A percentile compares a stretch with the other conserved stretches of the same genome.
phyloP scores from a whole-genome alignment of 2,329 filamentous ascomycete genomes.

The Fusarium sp. region DNA sequence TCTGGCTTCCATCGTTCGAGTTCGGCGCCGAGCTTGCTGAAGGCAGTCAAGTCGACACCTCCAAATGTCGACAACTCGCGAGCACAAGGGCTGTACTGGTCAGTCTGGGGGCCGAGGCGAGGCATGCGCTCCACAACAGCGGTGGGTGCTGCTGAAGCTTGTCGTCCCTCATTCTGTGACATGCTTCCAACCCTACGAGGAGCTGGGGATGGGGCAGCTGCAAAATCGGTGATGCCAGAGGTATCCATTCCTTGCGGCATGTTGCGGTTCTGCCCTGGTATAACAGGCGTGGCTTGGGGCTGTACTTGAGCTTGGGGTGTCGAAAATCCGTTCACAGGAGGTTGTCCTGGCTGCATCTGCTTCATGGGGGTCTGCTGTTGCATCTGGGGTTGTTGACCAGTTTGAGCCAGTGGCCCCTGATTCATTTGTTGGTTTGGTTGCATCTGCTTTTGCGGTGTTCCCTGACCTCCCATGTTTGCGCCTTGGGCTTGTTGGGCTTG shows the following conservation, averaged over 20 bases:
- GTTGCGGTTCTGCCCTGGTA: constrained; percentile 58
- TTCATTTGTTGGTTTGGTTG: constrained; percentile 46
- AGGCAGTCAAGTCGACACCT: constrained; percentile 75
- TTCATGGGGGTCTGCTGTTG: constrained; percentile 54
- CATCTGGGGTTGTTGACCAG: constrained; percentile 41
- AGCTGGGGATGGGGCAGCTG: constrained; percentile 58
- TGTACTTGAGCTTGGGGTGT: constrained; percentile 48
- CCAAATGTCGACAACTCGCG: constrained; percentile 72
- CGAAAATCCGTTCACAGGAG: constrained; percentile 52
- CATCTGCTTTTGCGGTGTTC: constrained; percentile 51
- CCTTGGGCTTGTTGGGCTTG: constrained; percentile 52
- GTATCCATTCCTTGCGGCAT: constrained; percentile 64
- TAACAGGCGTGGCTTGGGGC: constrained; percentile 33
- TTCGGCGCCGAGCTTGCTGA: constrained; percentile 73
- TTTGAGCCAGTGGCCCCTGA: constrained; percentile 53
- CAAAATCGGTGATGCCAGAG: constrained; percentile 52
- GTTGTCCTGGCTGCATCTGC: constrained; percentile 56
- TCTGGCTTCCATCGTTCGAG: constrained; percentile 78
- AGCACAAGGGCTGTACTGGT: constrained; percentile 67
- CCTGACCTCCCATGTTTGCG: constrained; percentile 39
- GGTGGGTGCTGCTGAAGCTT: constrained; percentile 31
- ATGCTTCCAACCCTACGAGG: constrained; percentile 56
- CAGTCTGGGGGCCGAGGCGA: constrained; percentile 58
- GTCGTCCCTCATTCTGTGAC: constrained; percentile 50
- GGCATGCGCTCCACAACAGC: constrained; percentile 47